Percentiles rank a stretch among this genome's conserved stretches.
phyloP scores from a whole-genome alignment of 176 grass and related monocot species.

The Coix lacrymajobi region DNA sequence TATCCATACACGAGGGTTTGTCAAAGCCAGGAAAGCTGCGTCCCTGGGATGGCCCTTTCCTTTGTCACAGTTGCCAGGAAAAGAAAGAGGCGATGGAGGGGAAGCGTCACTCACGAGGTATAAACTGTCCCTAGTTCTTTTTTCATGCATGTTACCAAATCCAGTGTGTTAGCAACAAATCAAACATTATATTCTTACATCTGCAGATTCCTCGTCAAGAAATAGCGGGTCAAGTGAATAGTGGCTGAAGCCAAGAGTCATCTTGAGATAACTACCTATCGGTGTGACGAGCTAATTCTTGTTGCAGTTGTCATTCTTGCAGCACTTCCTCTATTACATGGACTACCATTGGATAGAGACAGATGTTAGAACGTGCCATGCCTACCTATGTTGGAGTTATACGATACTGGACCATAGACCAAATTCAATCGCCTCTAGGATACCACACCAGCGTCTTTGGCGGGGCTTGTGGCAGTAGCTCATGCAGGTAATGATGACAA shows the following conservation, averaged over 20 bases:
- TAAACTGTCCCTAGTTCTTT: background rate
- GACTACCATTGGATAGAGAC: background rate
- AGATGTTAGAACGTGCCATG: background rate
- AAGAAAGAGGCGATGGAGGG: slow-evolving; percentile 99
- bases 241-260: background rate
- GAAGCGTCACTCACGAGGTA: slow-evolving; percentile 63
- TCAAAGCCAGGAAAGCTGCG: slow-evolving; percentile 45
- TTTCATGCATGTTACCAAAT: background rate
- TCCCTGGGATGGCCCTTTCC: slow-evolving; percentile 95
- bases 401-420: background rate
- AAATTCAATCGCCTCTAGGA: background rate
- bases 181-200: background rate
- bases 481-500: background rate
- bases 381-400: background rate
- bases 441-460: background rate
- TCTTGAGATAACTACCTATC: slow-evolving; percentile 22
- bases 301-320: slow-evolving; percentile 2
- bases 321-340: background rate
- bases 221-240: slow-evolving; percentile 56
- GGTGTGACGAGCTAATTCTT: background rate
- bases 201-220: slow-evolving; percentile 54
- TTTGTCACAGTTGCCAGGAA: slow-evolving; percentile 78
- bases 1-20: slow-evolving; percentile 66
- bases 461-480: slow-evolving; percentile 5
- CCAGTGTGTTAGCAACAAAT: background rate